Evolutionary conservation across 2,329 filamentous ascomycete species (phyloP).

Genomic region (Whalleya microplaca): DNA sequence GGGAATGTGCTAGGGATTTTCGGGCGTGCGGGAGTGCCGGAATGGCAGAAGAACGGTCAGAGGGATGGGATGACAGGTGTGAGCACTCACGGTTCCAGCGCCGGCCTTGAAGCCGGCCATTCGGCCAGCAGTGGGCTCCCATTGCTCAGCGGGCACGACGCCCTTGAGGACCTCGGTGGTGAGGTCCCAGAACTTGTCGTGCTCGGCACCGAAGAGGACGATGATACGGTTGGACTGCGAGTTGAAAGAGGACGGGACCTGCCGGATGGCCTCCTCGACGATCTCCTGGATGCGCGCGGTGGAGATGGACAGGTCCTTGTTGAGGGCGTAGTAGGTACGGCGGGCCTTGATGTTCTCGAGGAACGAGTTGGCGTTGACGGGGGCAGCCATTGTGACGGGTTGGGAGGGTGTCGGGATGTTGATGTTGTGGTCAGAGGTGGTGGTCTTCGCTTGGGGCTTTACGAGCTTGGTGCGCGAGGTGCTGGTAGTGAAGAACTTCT

Average conservation of each 20-base stretch:
- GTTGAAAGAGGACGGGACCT: slow-evolving; percentile 86
- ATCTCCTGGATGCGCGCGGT: slow-evolving; percentile 66
- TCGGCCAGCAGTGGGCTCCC: slow-evolving; percentile 52
- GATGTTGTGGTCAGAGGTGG: slow-evolving; percentile 22
- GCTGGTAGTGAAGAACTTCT: slow-evolving; percentile 31
- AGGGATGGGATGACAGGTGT: background rate
- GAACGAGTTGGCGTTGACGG: slow-evolving; percentile 54
- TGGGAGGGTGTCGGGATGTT: slow-evolving; percentile 27
- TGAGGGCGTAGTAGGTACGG: slow-evolving; percentile 70
- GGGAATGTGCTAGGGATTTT: background rate
- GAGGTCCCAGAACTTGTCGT: slow-evolving; percentile 86
- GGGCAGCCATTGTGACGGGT: slow-evolving; percentile 46
- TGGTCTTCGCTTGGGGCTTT: slow-evolving; percentile 16
- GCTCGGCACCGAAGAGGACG: slow-evolving; percentile 78
- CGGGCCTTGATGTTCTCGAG: slow-evolving; percentile 69
- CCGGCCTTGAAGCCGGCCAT: slow-evolving; percentile 64
- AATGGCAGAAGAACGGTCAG: background rate
- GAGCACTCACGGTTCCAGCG: slow-evolving; percentile 75
- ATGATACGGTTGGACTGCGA: slow-evolving; percentile 80
- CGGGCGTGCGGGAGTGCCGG: background rate
- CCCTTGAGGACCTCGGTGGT: slow-evolving; percentile 66
- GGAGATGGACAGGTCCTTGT: slow-evolving; percentile 64
- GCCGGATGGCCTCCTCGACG: slow-evolving; percentile 64
- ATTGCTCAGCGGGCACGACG: slow-evolving; percentile 68
- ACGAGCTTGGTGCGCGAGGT: slow-evolving; percentile 16